These are phyloP conservation scores for Lumnitzera littorea DNA, from an alignment of 345 rosid genomes.

Conservation along the genomic window DNA sequence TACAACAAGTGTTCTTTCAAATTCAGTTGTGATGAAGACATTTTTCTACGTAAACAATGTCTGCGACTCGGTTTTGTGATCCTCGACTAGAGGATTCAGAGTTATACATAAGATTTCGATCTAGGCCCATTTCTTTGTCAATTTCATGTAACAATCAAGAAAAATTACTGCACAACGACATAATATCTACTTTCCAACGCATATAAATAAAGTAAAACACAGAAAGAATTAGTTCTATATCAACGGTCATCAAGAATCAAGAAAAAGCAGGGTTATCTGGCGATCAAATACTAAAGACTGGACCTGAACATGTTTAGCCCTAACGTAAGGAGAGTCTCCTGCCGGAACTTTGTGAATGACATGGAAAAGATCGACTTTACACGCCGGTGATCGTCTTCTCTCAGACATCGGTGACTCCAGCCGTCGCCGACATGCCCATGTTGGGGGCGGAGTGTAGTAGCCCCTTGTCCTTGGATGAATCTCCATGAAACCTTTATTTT, in stretches of 20 bases:
- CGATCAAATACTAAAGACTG: neutral
- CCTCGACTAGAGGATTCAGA: too few species aligned
- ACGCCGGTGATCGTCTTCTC: conserved; percentile 32
- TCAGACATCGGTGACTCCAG: conserved; percentile 41
- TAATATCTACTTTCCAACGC: too few species aligned
- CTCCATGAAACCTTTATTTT: neutral
- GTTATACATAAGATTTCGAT: too few species aligned
- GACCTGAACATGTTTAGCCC: conserved; percentile 82
- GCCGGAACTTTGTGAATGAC: conserved; percentile 68
- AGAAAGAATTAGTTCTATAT: too few species aligned
- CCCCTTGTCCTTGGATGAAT: conserved; percentile 20
- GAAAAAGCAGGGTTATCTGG: neutral
- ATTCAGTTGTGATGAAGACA: too few species aligned
- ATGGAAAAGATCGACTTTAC: conserved; percentile 44
- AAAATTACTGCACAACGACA: too few species aligned
- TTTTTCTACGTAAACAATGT: too few species aligned
- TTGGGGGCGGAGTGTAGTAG: conserved; percentile 56
- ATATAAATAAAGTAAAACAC: too few species aligned
- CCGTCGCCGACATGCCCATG: conserved; percentile 21
- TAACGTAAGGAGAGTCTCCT: conserved; percentile 76
- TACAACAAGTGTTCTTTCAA: too few species aligned
- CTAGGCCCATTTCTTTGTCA: too few species aligned
- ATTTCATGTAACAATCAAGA: too few species aligned
- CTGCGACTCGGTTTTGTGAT: too few species aligned
- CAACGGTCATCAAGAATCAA: neutral